Conservation (phyloP, 2,329 filamentous ascomycete species). For the Colletotrichum sp. region DNA sequence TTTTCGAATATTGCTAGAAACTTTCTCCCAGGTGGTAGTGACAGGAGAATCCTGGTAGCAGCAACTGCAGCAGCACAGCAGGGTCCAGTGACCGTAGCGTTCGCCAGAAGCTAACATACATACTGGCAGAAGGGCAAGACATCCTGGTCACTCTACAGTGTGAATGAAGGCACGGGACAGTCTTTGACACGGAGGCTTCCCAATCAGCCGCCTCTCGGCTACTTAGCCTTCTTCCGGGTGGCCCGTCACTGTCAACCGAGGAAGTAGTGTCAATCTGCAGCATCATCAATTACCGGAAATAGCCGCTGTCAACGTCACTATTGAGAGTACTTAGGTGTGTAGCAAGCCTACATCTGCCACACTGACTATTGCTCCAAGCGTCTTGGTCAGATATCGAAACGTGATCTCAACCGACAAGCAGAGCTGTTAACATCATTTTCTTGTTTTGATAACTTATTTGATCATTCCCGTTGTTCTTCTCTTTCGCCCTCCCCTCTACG, state of each 20-base stretch:
- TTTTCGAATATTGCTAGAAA: not conserved
- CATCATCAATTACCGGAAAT: not conserved
- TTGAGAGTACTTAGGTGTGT: not conserved
- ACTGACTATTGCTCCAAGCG: not conserved
- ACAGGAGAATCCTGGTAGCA: not conserved
- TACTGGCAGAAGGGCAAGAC: not conserved
- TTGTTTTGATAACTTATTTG: not conserved
- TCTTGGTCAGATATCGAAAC: not conserved
- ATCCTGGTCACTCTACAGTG: not conserved
- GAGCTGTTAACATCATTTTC: not conserved
- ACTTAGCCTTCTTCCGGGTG: not conserved
- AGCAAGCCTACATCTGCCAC: not conserved
- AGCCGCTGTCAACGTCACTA: not conserved
- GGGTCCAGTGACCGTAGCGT: not conserved
- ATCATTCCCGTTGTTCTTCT: not conserved
- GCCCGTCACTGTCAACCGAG: not conserved
- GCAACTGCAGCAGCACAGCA: not conserved
- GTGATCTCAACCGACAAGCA: not conserved
- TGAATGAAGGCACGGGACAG: not conserved
- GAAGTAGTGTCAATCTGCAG: not conserved
- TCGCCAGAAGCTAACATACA: not conserved
- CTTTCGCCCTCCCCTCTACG: not conserved
- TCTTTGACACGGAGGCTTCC: not conserved
- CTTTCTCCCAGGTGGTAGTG: not conserved
- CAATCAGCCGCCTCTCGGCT: not conserved